Base-by-base conservation (phyloP, 805 yeast species). In the Kuraishia borneana region DNA sequence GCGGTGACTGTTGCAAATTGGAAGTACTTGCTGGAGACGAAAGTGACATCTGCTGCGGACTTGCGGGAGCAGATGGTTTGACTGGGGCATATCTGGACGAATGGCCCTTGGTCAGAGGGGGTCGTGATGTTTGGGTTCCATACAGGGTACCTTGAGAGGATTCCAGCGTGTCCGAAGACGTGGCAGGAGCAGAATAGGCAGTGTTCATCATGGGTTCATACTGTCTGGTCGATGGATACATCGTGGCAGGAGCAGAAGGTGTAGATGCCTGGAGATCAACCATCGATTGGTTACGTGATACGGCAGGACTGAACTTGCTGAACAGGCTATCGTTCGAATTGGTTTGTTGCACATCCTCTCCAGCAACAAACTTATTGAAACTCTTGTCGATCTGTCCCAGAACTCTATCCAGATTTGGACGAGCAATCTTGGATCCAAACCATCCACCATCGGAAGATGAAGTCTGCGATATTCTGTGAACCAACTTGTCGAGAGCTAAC, bases 331-430 rank as follows among this genome's bases (percentile, higher is more conserved):
- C 66, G 4, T 19, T 31, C 1, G 39, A 32, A 30, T 58, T 60
- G 4, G 56, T 44, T 5, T 58, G 54, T 0, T 58, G 45, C 19
- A 63, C 61, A 23, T 82, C 94, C 32, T 89, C 96, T 1, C 95
- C 96, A 26, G 94, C 79, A 38, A 89, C 87, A 53, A 79, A 76
- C 51, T 76, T 77, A 50, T 72, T 77, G 48, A 81, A 74, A 4
- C 83, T 73, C 50, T 84, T 84, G 52, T 84, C 95, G 30, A 84
- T 55, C 29, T 81, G 88, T 8, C 92, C 89, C 95, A 95, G 84
- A 35, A 85, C 78, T 49, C 74, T 80, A 44, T 87, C 94, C 34
- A 84, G 62, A 43, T 73, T 76, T 18, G 80, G 81, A 27, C 51
- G 48, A 9, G 52, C 49, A 13, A 54, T 35, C 30, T 48, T 51